phyloP scores from a whole-genome alignment of 345 rosid genomes.

The Punica granatum region DNA sequence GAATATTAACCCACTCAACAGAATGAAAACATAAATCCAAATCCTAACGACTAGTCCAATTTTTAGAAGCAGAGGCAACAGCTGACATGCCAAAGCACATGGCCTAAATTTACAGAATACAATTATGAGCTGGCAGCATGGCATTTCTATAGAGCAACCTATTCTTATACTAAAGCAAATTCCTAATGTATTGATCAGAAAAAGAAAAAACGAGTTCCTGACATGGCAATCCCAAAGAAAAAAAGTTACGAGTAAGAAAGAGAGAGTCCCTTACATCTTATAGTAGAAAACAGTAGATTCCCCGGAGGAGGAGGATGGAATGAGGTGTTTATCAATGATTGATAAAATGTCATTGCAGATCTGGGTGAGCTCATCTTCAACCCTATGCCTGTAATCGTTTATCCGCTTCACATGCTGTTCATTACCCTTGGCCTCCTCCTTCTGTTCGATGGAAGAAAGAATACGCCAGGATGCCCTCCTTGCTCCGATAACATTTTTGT shows the following conservation, averaged over 20 bases:
- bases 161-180: too few relatives aligned
- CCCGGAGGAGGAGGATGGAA: constrained; percentile 59
- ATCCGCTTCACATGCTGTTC: constrained; percentile 64
- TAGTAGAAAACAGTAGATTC: constrained; percentile 79
- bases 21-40: too few relatives aligned
- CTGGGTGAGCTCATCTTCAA: constrained; percentile 69
- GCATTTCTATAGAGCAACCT: too few relatives aligned
- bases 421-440: constrained; percentile 70
- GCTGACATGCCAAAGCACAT: not conserved
- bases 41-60: too few relatives aligned
- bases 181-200: too few relatives aligned
- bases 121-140: too few relatives aligned
- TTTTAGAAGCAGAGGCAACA: not conserved
- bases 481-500: constrained; percentile 82
- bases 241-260: not conserved
- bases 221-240: not conserved
- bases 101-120: too few relatives aligned
- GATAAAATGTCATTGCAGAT: constrained; percentile 62
- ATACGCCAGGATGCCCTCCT: constrained; percentile 73
- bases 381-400: constrained; percentile 53
- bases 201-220: not conserved
- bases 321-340: constrained; percentile 53
- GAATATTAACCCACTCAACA: too few relatives aligned
- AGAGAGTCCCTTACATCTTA: constrained; percentile 44
- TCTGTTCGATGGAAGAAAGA: constrained; percentile 75